Base-by-base conservation (phyloP, 495 filamentous ascomycete genomes). In the Rhypophila decipiens region DNA sequence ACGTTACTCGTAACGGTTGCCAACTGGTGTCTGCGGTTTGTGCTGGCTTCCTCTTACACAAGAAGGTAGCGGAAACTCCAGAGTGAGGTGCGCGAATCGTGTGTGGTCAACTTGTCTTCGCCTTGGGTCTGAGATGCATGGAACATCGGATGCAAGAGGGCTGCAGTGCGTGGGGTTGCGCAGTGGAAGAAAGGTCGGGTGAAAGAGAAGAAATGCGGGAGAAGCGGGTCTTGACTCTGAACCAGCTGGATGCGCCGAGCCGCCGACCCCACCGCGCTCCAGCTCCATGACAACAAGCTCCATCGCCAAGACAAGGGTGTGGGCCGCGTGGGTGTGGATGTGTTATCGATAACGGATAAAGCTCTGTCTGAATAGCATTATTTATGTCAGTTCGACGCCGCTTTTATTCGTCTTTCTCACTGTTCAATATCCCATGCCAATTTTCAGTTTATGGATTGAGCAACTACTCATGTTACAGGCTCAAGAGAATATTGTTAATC, bases 91-190 rank as follows among this genome's bases (percentile, higher is more conserved):
- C n/a, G n/a, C n/a, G n/a, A n/a, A n/a, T n/a, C n/a, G n/a, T n/a
- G n/a, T n/a, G n/a, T n/a, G n/a, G n/a, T 8, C 36, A 38, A n/a
- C 19, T 40, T 11, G 49, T 49, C 44, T 39, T 53, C 43, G 49
- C 39, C 53, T 56, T 56, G 51, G 55, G 44, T 54, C 55, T 56
- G 51, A 40, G 61, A 60, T 65, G 61, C 60, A 62, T 49, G 60
- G 50, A 60, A 55, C 38, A 60, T 44, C 48, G 47, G 59, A 64
- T 57, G 58, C 60, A 59, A 65, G 60, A 66, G 48, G 51, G 57
- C 58, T 61, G 56, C 60, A 59, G 49, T 20, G 52, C 58, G 63
- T 61, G 58, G 60, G 58, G 63, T 66, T 60, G 53, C 50, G 55
- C 55, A 49, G 50, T 57, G 55, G 33, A 44, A 53, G 51, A 48